Percentiles rank a stretch among this genome's conserved stretches.
Conservation (phyloP, 2,329 filamentous ascomycete genomes). For the Diaporthe vexans region DNA sequence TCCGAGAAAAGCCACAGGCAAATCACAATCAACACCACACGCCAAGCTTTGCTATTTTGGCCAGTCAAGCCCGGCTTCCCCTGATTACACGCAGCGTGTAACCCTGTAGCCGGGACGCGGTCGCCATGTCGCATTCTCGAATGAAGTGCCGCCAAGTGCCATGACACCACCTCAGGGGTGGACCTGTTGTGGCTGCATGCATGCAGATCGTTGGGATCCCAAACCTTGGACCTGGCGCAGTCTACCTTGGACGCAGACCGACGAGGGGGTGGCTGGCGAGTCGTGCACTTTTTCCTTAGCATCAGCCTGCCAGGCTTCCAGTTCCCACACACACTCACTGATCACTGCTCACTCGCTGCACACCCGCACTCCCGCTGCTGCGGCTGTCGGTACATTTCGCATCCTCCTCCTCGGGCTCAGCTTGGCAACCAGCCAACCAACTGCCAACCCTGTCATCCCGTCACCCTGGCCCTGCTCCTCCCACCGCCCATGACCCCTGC, state of each 20-base stretch:
- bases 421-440: background rate
- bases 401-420: background rate
- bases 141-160: constrained; percentile 34
- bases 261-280: constrained; percentile 8
- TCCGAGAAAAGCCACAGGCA: constrained; percentile 9
- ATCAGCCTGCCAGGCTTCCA: no score
- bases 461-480: background rate
- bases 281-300: constrained; percentile 1
- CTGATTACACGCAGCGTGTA: constrained; percentile 22
- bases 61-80: background rate
- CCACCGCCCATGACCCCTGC: background rate
- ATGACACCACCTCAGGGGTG: constrained; percentile 31
- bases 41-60: constrained; percentile 31
- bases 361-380: background rate
- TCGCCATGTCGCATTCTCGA: background rate
- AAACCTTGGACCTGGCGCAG: constrained; percentile 6
- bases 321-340: no score
- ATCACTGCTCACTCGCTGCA: background rate
- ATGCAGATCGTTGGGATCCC: constrained; percentile 30
- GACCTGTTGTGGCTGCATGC: background rate
- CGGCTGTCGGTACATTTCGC: constrained; percentile 14
- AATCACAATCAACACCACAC: constrained; percentile 29
- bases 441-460: background rate
- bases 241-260: background rate
- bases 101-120: constrained; percentile 4